A percentile compares a stretch with the other conserved stretches of the same genome.
Evolutionary conservation across 2,329 filamentous ascomycete species (phyloP).

Genomic region (Chrysosporium queenslandicum): DNA sequence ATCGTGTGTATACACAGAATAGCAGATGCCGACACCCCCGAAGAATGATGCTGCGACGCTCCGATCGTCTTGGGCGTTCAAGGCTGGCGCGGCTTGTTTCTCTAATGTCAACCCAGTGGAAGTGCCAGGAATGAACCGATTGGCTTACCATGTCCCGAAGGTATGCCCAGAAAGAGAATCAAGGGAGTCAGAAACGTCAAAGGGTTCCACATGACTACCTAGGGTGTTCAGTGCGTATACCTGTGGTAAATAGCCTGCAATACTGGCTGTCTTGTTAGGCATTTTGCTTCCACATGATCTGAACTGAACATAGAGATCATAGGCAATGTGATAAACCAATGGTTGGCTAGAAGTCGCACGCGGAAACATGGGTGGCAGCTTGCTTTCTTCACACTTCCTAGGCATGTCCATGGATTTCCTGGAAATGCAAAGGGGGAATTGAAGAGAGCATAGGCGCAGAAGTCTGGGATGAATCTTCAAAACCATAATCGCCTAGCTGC

Average conservation of each 20-base stretch:
- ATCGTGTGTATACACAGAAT: slow-evolving; percentile 48
- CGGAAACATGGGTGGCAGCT: neutral
- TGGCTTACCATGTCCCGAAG: neutral
- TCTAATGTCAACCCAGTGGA: neutral
- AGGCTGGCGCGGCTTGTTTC: neutral
- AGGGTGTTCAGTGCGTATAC: neutral
- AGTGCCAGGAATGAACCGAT: neutral
- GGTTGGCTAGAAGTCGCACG: too few species aligned
- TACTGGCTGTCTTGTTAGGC: neutral
- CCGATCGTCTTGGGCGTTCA: neutral
- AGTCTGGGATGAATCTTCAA: too few species aligned
- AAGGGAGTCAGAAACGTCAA: neutral
- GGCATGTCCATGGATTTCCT: neutral
- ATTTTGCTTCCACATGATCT: neutral
- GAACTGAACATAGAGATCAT: neutral
- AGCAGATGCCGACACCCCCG: slow-evolving; percentile 43
- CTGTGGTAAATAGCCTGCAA: neutral
- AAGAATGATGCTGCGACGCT: slow-evolving; percentile 5
- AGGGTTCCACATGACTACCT: neutral
- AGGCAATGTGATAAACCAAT: too few species aligned
- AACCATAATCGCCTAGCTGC: neutral
- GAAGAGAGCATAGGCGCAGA: neutral
- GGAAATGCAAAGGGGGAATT: neutral
- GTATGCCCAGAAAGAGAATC: neutral
- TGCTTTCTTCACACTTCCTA: neutral